Percentiles rank a stretch among this genome's conserved stretches.
Conservation (phyloP, 345 rosid species). For the Abelmoschus esculentus region DNA sequence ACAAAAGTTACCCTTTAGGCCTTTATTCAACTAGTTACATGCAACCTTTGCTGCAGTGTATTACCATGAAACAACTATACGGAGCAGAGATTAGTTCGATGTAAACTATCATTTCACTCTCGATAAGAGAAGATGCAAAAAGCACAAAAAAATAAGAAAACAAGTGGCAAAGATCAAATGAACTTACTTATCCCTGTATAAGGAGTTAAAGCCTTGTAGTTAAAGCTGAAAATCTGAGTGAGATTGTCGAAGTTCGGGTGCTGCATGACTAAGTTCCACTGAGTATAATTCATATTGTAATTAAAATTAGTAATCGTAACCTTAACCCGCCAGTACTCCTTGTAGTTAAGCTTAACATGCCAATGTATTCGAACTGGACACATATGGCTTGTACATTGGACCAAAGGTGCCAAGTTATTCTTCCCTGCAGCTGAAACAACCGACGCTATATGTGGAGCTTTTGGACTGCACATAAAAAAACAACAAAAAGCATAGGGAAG, state of each 20-base stretch:
- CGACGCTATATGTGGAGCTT: conserved; percentile 51
- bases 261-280: conserved; percentile 77
- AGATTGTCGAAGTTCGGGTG: conserved; percentile 82
- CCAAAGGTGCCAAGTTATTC: conserved; percentile 39
- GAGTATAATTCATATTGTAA: conserved; percentile 67
- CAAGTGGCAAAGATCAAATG: neutral
- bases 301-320: conserved; percentile 73
- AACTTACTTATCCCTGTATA: conserved; percentile 52
- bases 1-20: neutral
- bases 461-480: conserved; percentile 34
- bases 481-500: conserved; percentile 10
- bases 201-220: conserved; percentile 55
- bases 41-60: too few relatives aligned
- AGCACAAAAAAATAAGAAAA: neutral
- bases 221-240: conserved; percentile 63
- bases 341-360: conserved; percentile 79
- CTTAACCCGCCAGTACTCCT: conserved; percentile 81
- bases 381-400: conserved; percentile 84
- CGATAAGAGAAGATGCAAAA: neutral
- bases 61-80: too few relatives aligned
- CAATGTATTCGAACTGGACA: conserved; percentile 90
- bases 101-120: neutral
- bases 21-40: too few relatives aligned
- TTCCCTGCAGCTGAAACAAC: conserved; percentile 38
- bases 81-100: neutral